Conservation (phyloP, 176 grass and related monocot genomes). For the Aegilops sharonensis region DNA sequence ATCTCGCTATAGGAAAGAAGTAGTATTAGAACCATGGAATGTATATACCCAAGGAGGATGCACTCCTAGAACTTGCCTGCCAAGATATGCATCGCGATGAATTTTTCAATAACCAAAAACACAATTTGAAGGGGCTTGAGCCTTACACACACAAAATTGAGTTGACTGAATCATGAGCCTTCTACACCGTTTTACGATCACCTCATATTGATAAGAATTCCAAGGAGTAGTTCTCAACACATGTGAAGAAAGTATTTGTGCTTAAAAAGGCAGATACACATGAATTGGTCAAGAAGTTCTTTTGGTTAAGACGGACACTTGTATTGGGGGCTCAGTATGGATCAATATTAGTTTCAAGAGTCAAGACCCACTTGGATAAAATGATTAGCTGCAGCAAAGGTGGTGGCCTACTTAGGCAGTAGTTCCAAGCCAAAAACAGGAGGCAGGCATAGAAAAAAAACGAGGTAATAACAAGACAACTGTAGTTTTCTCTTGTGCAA, state of each 20-base stretch:
- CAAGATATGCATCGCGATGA: constrained; percentile 52
- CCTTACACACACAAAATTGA: constrained; percentile 29
- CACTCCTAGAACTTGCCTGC: background rate
- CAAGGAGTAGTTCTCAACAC: constrained; percentile 49
- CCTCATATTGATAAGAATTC: constrained; percentile 73
- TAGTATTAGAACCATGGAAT: background rate
- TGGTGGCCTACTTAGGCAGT: background rate
- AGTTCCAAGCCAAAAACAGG: background rate
- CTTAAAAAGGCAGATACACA: constrained; percentile 17
- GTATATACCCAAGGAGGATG: background rate
- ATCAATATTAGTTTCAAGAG: constrained; percentile 23
- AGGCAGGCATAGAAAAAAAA: background rate
- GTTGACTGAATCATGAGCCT: constrained; percentile 31
- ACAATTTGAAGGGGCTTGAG: constrained; percentile 21
- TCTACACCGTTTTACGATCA: constrained; percentile 48
- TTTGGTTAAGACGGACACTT: constrained; percentile 43
- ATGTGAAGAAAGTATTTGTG: constrained; percentile 44
- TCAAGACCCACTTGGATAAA: constrained; percentile 45
- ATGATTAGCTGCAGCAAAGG: too few relatives aligned
- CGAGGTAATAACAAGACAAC: background rate
- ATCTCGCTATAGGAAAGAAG: background rate
- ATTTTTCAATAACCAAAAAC: constrained; percentile 32
- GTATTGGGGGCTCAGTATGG: constrained; percentile 46
- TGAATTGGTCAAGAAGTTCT: constrained; percentile 45
- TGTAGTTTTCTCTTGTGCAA: background rate